Conservation (phyloP, 768 basidiomycete species). For the Lactarius deliciosus region DNA sequence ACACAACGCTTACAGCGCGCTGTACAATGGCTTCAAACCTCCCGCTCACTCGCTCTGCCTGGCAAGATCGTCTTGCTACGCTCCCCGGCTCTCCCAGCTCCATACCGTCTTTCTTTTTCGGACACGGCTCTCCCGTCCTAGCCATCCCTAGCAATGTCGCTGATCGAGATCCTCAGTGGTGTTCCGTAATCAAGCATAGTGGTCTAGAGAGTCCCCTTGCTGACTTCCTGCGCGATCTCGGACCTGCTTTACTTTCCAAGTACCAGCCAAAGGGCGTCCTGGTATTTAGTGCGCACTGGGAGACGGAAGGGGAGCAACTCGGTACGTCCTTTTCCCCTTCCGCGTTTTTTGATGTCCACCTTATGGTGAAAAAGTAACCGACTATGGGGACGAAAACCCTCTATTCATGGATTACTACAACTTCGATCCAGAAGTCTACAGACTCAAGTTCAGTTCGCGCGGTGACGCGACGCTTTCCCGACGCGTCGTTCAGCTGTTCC, state of each 20-base stretch:
- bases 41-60: conserved; percentile 44
- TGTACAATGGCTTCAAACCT: conserved; percentile 18
- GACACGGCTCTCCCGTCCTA: conserved; percentile 62
- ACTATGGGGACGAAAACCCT: conserved; percentile 76
- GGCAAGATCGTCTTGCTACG: conserved; percentile 52
- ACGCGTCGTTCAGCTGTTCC: conserved; percentile 59
- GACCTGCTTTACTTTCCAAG: conserved; percentile 59
- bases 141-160: conserved; percentile 37
- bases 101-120: conserved; percentile 77
- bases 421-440: conserved; percentile 58
- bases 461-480: conserved; percentile 59
- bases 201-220: conserved; percentile 57
- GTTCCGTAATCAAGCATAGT: conserved; percentile 28
- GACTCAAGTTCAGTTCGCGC: conserved; percentile 63
- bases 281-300: conserved; percentile 85
- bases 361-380: conserved; percentile 53
- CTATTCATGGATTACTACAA: conserved; percentile 74
- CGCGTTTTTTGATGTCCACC: conserved; percentile 3
- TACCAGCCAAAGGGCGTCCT: conserved; percentile 79
- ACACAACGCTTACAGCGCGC: no score
- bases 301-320: conserved; percentile 56
- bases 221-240: conserved; percentile 63
- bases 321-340: conserved; percentile 40
- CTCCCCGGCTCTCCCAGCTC: conserved; percentile 57
- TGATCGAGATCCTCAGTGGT: conserved; percentile 8